Base-by-base conservation (phyloP, 208 protist genomes). In the Leishmania guyanensis region DNA sequence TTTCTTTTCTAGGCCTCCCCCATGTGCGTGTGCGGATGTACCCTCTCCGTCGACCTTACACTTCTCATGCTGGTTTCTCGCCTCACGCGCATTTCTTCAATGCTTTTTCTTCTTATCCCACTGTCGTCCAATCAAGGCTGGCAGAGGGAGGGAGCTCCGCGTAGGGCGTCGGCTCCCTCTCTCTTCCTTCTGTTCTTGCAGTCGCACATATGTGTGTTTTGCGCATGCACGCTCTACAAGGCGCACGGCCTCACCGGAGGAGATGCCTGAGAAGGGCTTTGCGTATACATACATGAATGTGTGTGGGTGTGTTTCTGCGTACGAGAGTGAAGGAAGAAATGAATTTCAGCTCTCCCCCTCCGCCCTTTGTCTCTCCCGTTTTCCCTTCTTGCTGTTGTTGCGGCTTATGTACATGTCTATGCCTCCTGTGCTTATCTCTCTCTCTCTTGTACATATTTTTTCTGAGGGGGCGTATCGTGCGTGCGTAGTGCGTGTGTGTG, bases 241-340 rank as follows among this genome's bases (percentile, higher is more conserved):
- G 26, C 14, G 26, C 58, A 29, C 14, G 26, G 58, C 26, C 58
- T 64, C 26, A 33, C 58, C 58, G 58, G 22, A 14, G 58, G 58
- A 0, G 58, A 64, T 33, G 58, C 26, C 12, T 17, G 26, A 3
- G 58, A 64, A 33, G 10, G 9, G 12, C 58, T 9, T 29, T 64
- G 58, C 58, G 58, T 64, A n/a, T 17, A 3, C 43, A 33, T 54
- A 29, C n/a, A 29, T 36, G 64, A 39, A 29, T 68, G 64, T 68
- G 64, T 68, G 26, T 68, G 64, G 26, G 69, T 53, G 33, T 75
- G 22, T 75, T 16, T 54, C 8, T 75, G 70, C 36, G 70, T 39
- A 36, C 36, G 3, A 17, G 69, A 17, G 69, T 54, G 58, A 29
- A 14, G 58, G 58, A 16, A 9, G 26, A 6, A 14, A 33, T 64